Evolutionary conservation across 805 yeast genomes (phyloP).

Genomic region (Hanseniaspora thailandica): DNA sequence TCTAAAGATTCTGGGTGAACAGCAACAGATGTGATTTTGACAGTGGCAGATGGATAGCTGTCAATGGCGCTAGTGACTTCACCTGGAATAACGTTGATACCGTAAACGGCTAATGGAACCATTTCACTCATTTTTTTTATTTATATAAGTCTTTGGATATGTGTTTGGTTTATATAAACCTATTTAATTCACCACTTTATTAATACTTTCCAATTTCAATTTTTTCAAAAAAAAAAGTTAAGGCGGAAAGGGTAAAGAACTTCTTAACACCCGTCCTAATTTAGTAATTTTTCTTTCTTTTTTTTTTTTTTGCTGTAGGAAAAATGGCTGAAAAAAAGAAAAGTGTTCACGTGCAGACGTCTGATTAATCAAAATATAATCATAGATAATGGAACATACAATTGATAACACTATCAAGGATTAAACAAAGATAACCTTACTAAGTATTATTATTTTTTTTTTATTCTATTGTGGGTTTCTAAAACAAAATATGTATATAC

Average conservation of each 20-base stretch:
- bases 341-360: not conserved
- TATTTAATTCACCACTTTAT: not conserved
- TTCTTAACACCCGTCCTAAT: not conserved
- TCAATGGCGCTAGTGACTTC: constrained; percentile 78
- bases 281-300: not conserved
- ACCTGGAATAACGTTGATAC: constrained; percentile 76
- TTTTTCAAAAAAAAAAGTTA: not conserved
- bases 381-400: too few species aligned
- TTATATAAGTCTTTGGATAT: not conserved
- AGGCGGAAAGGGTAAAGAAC: not conserved
- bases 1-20: constrained; percentile 73
- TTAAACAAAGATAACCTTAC: not conserved
- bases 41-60: constrained; percentile 75
- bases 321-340: not conserved
- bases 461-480: constrained; percentile 12
- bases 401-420: too few species aligned
- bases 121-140: constrained; percentile 51
- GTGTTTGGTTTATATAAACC: not conserved
- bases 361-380: too few species aligned
- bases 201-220: too few species aligned
- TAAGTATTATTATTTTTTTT: not conserved
- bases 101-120: constrained; percentile 77
- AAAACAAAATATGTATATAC: constrained; percentile 10
- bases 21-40: constrained; percentile 89
- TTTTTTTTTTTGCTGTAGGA: not conserved